These are phyloP conservation scores for Allium sativum DNA, from an alignment of 106 monocot genomes.

Conservation along the genomic window DNA sequence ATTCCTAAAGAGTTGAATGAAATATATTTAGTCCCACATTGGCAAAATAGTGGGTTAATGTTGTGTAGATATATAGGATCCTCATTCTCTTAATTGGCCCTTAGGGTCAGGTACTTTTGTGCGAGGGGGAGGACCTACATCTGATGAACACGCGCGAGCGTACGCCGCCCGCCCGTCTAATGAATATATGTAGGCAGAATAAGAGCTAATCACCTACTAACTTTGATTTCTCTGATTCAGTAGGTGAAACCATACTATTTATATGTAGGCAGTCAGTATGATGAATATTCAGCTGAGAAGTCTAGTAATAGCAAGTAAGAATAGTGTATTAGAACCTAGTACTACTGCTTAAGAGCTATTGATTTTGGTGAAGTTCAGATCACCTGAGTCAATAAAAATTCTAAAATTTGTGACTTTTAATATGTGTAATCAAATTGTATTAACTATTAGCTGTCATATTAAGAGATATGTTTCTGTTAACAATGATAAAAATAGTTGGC, in stretches of 20 bases:
- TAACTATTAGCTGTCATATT: not conserved
- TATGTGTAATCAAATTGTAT: not conserved
- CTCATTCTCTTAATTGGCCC: too few relatives aligned
- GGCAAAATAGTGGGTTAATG: too few relatives aligned
- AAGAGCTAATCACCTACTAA: not conserved
- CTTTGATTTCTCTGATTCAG: not conserved
- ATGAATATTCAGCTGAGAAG: slow-evolving; percentile 3
- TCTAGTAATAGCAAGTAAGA: slow-evolving; percentile 13
- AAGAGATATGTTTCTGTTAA: too few relatives aligned
- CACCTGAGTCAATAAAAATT: slow-evolving; percentile 3
- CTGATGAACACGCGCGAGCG: too few relatives aligned
- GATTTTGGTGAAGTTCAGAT: slow-evolving; percentile 10
- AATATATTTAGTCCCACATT: too few relatives aligned
- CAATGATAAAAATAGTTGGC: too few relatives aligned
- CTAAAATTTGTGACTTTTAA: not conserved
- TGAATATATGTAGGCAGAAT: not conserved
- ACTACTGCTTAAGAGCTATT: slow-evolving; percentile 4
- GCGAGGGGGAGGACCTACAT: too few relatives aligned
- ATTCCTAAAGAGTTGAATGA: too few relatives aligned
- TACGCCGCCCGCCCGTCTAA: too few relatives aligned
- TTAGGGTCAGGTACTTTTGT: too few relatives aligned
- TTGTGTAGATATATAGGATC: too few relatives aligned
- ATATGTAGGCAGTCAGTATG: not conserved
- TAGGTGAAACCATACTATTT: not conserved
- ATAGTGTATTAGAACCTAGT: not conserved